Base-by-base conservation (phyloP, 2,329 filamentous ascomycete species). In the Trichoderma sp. region DNA sequence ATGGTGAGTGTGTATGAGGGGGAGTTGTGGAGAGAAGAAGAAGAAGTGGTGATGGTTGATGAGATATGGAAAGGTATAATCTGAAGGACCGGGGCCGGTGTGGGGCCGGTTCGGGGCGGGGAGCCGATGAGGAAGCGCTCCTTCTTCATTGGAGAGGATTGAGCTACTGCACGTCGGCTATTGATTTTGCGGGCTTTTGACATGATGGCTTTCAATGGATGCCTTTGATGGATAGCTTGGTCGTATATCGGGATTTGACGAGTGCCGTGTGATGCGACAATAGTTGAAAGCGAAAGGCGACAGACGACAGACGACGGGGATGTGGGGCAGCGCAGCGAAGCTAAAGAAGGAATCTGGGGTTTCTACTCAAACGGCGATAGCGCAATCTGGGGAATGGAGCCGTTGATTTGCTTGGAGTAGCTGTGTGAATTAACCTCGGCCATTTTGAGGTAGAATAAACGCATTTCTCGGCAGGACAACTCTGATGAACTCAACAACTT, bases 81-180 rank as follows among this genome's bases (percentile, higher is more conserved):
- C 24, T 61, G 43, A 61, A 54, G 21, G 37, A 32, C 28, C 59
- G 28, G 59, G n/a, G 4, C 59, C 59, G 59, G n/a, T 46, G 59
- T 61, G 59, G 59, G 59, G 59, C 59, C 59, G 59, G 37, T n/a
- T 43, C 43, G 43, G 59, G 28, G 28, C 59, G 43, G 59, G 59
- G 21, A 21, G 39, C 59, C 43, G 59, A 49, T 24, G 43, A 61
- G 59, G 18, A 34, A 51, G n/a, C 13, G 18, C 26, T 18, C 1
- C 11, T 18, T 34, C 32, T 51, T 51, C n/a, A 51, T 61, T 51
- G 26, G 59, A 28, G 59, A 51, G 32, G 24, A 0, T 2, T 18
- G 2, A n/a, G 11, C 14, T 61, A 0, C 28, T 61, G n/a, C 59
- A 34, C 13, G 43, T 61, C 59, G 43, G 46, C 43, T 61, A 51